phyloP scores from a whole-genome alignment of 805 yeast genomes.

The Monosporozyma unispora region DNA sequence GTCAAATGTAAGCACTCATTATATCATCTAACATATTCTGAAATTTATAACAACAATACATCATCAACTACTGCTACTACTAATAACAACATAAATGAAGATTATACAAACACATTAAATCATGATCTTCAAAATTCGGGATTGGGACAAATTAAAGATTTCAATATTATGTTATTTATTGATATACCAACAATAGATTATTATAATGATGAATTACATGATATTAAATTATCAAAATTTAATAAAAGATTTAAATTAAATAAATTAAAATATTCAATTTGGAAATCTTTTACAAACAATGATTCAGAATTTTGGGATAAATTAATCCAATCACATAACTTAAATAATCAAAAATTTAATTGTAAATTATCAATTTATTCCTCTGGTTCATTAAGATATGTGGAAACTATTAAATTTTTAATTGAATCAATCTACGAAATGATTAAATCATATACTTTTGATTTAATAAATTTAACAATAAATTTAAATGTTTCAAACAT shows the following conservation, averaged over 20 bases:
- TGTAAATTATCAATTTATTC: conserved; percentile 13
- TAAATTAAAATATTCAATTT: conserved; percentile 18
- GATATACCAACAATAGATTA: conserved; percentile 31
- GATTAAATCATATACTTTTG: neutral
- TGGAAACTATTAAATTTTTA: conserved; percentile 27
- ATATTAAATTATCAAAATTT: conserved; percentile 20
- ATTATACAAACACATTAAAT: neutral
- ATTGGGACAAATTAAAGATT: conserved; percentile 1
- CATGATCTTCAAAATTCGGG: neutral
- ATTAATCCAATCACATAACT: conserved; percentile 3
- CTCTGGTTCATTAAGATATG: conserved; percentile 29
- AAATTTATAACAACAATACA: conserved; percentile 10
- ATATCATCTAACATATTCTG: conserved; percentile 24
- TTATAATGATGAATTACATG: conserved; percentile 26
- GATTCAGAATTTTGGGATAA: conserved; percentile 19
- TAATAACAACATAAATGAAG: neutral
- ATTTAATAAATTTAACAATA: conserved; percentile 9
- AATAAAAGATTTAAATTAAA: conserved; percentile 26
- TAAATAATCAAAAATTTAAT: neutral
- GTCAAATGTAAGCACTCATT: conserved; percentile 24
- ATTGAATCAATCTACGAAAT: conserved; percentile 20
- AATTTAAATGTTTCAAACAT: conserved; percentile 22
- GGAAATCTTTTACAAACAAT: conserved; percentile 21
- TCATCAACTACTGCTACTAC: neutral
- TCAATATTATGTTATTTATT: conserved; percentile 21